Conservation (phyloP, 2,329 filamentous ascomycete genomes). For the Cadophora malorum region DNA sequence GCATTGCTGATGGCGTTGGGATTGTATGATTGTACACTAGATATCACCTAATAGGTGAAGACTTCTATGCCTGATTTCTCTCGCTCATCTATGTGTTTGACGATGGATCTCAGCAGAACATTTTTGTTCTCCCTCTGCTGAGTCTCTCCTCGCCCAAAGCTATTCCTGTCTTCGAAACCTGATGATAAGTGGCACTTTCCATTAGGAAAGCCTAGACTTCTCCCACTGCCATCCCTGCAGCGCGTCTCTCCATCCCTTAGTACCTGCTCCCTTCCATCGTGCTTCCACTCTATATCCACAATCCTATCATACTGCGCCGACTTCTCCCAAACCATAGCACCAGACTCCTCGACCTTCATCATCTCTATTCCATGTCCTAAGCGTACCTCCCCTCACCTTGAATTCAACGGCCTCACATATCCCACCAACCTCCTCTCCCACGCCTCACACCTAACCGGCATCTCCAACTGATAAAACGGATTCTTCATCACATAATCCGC, state of each 20-base stretch:
- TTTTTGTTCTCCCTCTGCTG: not conserved
- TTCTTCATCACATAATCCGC: constrained; percentile 99
- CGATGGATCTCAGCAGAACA: not conserved
- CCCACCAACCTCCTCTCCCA: constrained; percentile 87
- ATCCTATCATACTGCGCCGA: no score
- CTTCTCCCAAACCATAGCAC: no score
- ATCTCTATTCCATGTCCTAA: not conserved
- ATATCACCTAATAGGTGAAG: constrained; percentile 32
- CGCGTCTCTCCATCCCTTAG: no score
- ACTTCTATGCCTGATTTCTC: constrained; percentile 22
- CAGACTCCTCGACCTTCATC: not conserved
- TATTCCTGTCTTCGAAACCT: no score
- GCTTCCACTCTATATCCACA: no score
- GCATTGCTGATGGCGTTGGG: constrained; percentile 46
- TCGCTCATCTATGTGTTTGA: constrained; percentile 4
- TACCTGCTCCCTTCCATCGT: no score
- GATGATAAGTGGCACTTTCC: not conserved
- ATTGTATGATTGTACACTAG: constrained; percentile 47
- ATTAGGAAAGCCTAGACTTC: no score
- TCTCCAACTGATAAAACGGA: constrained; percentile 97
- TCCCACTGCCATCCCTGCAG: no score
- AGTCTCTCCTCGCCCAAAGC: no score
- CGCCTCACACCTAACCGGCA: constrained; percentile 93
- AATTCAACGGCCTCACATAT: constrained; percentile 78
- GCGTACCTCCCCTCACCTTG: constrained; percentile 40